A percentile compares a stretch with the other conserved stretches of the same genome.
These are phyloP conservation scores for Hypoxylon sp. DNA, from an alignment of 2,329 filamentous ascomycete species.

Conservation along the genomic window DNA sequence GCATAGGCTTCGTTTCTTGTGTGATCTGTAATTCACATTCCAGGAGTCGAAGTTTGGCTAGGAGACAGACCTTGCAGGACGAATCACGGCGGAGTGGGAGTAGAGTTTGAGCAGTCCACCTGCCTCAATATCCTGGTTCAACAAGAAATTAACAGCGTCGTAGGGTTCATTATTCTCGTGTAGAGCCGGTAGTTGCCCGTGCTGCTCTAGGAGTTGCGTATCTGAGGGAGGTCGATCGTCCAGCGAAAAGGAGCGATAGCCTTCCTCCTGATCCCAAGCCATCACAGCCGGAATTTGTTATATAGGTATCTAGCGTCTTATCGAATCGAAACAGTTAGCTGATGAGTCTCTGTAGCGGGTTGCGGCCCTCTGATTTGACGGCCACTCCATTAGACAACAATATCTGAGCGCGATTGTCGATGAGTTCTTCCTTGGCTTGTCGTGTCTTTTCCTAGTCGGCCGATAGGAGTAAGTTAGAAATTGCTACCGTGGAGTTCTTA, in stretches of 20 bases:
- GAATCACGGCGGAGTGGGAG: slow-evolving; percentile 3
- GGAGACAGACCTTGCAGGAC: slow-evolving; percentile 18
- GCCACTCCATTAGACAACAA: slow-evolving; percentile 22
- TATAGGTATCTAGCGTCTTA: background rate
- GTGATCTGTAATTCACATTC: background rate
- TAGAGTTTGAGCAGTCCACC: slow-evolving; percentile 29
- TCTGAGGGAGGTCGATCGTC: slow-evolving; percentile 17
- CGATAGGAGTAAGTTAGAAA: slow-evolving; percentile 10
- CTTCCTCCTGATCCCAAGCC: slow-evolving; percentile 5
- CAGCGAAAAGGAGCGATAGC: slow-evolving; percentile 14
- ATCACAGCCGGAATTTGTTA: background rate
- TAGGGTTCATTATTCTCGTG: background rate
- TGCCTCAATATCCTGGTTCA: slow-evolving; percentile 43
- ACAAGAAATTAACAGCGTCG: slow-evolving; percentile 17
- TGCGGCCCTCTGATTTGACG: background rate
- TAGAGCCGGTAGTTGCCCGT: background rate
- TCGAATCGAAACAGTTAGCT: background rate
- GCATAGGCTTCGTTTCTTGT: background rate
- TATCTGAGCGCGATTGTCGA: slow-evolving; percentile 24
- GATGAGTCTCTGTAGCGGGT: background rate
- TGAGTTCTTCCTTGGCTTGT: slow-evolving; percentile 25
- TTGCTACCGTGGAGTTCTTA: slow-evolving; percentile 1
- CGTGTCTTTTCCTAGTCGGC: slow-evolving; percentile 21
- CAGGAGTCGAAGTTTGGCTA: slow-evolving; percentile 28
- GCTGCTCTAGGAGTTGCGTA: slow-evolving; percentile 8